phyloP scores from a whole-genome alignment of 2,329 filamentous ascomycete genomes.

The Verticillium albo-atrum region DNA sequence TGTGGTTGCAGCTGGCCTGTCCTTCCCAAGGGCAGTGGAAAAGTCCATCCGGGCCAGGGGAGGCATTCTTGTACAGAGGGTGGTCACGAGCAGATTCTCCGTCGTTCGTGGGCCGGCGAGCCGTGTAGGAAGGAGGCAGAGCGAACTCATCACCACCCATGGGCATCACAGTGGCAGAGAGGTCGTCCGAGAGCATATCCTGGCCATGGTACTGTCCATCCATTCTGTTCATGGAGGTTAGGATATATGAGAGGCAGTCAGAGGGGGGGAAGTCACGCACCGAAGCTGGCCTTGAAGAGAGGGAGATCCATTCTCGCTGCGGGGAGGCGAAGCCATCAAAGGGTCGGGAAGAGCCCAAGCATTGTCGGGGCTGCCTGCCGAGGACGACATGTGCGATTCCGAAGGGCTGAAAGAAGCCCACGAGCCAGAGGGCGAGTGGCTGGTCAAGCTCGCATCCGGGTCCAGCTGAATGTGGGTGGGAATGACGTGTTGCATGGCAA shows the following conservation, averaged over 20 bases:
- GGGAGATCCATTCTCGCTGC: conserved; percentile 44
- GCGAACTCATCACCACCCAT: conserved; percentile 31
- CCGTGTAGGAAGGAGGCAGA: conserved; percentile 34
- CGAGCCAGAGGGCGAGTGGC: conserved; percentile 46
- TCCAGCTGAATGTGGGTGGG: conserved; percentile 52
- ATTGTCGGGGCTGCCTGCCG: conserved; percentile 9
- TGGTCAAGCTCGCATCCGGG: conserved; percentile 43
- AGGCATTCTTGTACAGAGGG: conserved; percentile 64
- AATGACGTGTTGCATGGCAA: conserved; percentile 46
- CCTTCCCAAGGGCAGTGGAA: conserved; percentile 91
- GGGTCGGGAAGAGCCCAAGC: conserved; percentile 23
- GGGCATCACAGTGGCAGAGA: conserved; percentile 12
- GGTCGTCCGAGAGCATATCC: conserved; percentile 14
- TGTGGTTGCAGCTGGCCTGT: conserved; percentile 71
- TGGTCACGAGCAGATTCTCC: conserved; percentile 61
- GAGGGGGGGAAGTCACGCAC: conserved; percentile 23
- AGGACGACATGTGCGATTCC: conserved; percentile 12
- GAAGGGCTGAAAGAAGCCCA: conserved; percentile 27
- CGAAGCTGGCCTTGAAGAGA: conserved; percentile 37
- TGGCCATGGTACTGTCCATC: conserved; percentile 29
- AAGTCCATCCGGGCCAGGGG: conserved; percentile 66
- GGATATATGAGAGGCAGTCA: conserved; percentile 4
- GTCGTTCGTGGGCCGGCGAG: conserved; percentile 45
- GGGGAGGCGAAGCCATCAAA: conserved; percentile 36
- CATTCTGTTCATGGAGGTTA: conserved; percentile 21